Evolutionary conservation across 1,139 yeast species (phyloP).

Genomic region (Candida albicans): DNA sequence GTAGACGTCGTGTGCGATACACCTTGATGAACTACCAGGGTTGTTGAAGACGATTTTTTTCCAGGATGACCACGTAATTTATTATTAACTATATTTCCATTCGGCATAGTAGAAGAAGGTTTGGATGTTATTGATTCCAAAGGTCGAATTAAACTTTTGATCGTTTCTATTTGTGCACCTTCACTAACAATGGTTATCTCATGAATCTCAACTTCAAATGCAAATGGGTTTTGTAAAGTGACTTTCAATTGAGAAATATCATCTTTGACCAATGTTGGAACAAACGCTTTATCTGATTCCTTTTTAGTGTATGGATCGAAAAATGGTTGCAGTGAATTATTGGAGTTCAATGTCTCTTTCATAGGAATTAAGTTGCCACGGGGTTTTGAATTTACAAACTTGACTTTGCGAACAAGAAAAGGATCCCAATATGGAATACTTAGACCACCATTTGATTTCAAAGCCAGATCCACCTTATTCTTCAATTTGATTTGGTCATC

Average conservation of each 20-base stretch:
- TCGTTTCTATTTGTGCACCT: constrained; percentile 30
- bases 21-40: neutral
- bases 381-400: constrained; percentile 25
- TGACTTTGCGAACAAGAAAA: constrained; percentile 55
- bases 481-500: constrained; percentile 38
- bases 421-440: constrained; percentile 67
- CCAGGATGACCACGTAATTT: neutral
- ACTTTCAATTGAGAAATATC: constrained; percentile 56
- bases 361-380: constrained; percentile 36
- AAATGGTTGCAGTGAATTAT: constrained; percentile 18
- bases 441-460: constrained; percentile 18
- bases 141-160: constrained; percentile 18
- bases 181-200: constrained; percentile 48
- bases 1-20: neutral
- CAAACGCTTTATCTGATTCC: constrained; percentile 16
- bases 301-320: constrained; percentile 38
- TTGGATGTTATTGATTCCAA: constrained; percentile 3
- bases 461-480: constrained; percentile 25
- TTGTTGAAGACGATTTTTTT: neutral
- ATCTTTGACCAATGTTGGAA: constrained; percentile 49
- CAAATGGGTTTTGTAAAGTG: constrained; percentile 76
- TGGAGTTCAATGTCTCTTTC: constrained; percentile 23
- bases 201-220: constrained; percentile 66
- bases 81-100: neutral
- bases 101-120: neutral